These are phyloP conservation scores for Wickerhamomyces chaumierensis DNA, from an alignment of 805 yeast genomes.

Conservation along the genomic window DNA sequence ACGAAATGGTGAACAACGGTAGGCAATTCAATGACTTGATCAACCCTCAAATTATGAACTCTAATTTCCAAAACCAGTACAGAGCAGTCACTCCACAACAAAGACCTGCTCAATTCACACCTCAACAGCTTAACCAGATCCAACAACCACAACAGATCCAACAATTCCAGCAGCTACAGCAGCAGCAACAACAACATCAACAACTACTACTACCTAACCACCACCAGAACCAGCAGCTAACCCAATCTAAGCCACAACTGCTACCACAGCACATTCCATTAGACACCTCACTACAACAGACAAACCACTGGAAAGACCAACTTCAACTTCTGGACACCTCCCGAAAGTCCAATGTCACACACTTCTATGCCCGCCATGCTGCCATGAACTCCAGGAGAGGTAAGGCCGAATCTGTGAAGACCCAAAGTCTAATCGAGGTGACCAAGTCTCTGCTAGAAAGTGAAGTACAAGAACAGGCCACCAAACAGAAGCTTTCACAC, in stretches of 20 bases:
- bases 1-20: background rate
- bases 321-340: conserved; percentile 60
- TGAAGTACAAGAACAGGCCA: conserved; percentile 15
- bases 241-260: background rate
- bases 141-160: conserved; percentile 17
- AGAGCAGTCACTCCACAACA: conserved; percentile 23
- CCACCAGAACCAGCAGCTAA: conserved; percentile 15
- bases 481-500: conserved; percentile 29
- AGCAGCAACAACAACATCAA: conserved; percentile 17
- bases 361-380: conserved; percentile 74
- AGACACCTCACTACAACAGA: conserved; percentile 24
- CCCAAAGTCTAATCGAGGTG: conserved; percentile 25
- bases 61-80: conserved; percentile 29
- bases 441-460: conserved; percentile 25
- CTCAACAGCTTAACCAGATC: conserved; percentile 22
- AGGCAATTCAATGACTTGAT: conserved; percentile 11
- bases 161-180: conserved; percentile 6
- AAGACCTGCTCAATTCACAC: conserved; percentile 12
- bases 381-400: conserved; percentile 49
- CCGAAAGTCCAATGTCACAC: conserved; percentile 57
- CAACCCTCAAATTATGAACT: conserved; percentile 27
- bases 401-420: conserved; percentile 12
- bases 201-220: conserved; percentile 16
- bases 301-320: conserved; percentile 72
- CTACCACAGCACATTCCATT: conserved; percentile 15